These are phyloP conservation scores for Austroboletus niveus DNA, from an alignment of 1,284 basidiomycete species.

Conservation along the genomic window DNA sequence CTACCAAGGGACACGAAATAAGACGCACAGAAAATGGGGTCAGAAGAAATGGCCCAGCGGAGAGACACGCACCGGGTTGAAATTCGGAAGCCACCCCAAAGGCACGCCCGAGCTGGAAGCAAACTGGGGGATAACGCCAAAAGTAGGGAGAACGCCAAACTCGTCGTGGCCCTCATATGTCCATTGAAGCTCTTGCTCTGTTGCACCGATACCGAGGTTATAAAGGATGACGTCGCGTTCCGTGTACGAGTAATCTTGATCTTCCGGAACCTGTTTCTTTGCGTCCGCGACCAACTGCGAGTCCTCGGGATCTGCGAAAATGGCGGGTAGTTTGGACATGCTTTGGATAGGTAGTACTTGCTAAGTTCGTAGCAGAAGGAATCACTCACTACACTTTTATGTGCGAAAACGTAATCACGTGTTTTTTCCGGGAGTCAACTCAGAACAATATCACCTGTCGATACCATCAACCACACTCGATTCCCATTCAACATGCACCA, in stretches of 20 bases:
- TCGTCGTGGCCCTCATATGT: conserved; percentile 88
- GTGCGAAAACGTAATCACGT: too few relatives aligned
- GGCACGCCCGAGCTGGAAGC: conserved; percentile 58
- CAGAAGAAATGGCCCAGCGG: background rate
- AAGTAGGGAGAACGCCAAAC: conserved; percentile 88
- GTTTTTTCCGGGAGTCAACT: too few relatives aligned
- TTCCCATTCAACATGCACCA: too few relatives aligned
- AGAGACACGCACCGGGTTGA: conserved; percentile 69
- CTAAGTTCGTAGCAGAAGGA: too few relatives aligned
- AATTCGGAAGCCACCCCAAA: conserved; percentile 91
- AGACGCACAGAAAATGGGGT: background rate
- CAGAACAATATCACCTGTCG: too few relatives aligned
- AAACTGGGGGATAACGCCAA: conserved; percentile 97
- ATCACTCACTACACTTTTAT: too few relatives aligned
- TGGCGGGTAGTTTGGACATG: conserved; percentile 38
- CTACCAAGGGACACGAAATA: conserved; percentile 33
- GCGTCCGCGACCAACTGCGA: conserved; percentile 80
- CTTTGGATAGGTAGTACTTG: too few relatives aligned
- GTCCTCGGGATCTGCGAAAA: conserved; percentile 82
- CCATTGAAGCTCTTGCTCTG: conserved; percentile 89
- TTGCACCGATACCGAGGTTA: conserved; percentile 96
- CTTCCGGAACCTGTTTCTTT: conserved; percentile 62
- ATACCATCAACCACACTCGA: too few relatives aligned
- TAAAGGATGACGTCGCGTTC: conserved; percentile 95
- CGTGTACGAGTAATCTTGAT: conserved; percentile 70